Evolutionary conservation across 305 asterid genomes (phyloP).

Genomic region (Solanum hybrid): DNA sequence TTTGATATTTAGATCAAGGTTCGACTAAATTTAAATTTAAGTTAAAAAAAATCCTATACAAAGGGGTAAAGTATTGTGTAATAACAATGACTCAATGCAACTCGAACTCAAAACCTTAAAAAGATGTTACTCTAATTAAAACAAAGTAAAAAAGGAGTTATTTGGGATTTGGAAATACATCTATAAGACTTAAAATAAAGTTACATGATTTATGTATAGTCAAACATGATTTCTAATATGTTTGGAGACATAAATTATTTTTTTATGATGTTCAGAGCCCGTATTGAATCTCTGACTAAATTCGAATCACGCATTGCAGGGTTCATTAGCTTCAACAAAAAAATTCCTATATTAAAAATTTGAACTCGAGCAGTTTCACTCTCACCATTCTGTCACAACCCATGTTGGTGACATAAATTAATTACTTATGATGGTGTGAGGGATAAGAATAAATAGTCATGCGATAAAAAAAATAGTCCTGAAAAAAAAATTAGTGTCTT

Average conservation of each 20-base stretch:
- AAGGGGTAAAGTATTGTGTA: background rate
- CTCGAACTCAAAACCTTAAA: background rate
- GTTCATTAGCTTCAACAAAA: too few species aligned
- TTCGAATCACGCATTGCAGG: background rate
- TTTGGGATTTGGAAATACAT: background rate
- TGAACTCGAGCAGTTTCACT: background rate
- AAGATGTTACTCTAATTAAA: background rate
- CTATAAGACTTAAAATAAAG: background rate
- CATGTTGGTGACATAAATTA: background rate
- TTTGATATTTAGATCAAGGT: background rate
- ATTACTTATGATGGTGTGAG: background rate
- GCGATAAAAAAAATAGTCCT: too few species aligned
- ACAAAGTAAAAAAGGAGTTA: background rate
- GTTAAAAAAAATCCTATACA: background rate
- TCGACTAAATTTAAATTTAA: background rate
- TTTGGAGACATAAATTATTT: background rate
- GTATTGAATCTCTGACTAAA: accelerated
- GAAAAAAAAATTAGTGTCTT: too few species aligned
- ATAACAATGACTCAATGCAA: background rate
- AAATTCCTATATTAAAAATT: accelerated
- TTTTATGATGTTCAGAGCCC: accelerated
- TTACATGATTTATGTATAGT: background rate
- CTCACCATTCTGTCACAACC: background rate
- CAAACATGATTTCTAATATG: background rate
- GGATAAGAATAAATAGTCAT: too few species aligned